Percentiles rank a stretch among this genome's conserved stretches.
Conservation (phyloP, 495 filamentous ascomycete species). For the Aspergillus taichungensis region DNA sequence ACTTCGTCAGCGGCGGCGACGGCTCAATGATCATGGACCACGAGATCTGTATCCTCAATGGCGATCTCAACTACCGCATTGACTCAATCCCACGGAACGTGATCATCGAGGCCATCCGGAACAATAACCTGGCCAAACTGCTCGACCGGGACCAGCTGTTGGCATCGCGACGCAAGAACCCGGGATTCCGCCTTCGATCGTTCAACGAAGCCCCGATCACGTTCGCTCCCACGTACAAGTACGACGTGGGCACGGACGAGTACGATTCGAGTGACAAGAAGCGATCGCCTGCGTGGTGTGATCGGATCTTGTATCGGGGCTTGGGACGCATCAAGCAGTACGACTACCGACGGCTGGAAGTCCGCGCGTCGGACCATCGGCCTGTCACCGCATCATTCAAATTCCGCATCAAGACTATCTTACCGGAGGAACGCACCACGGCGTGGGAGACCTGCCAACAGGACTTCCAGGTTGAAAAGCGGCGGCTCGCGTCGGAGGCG, state of each 20-base stretch:
- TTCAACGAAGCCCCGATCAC: conserved; percentile 82
- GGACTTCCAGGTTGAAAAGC: conserved; percentile 61
- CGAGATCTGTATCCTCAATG: conserved; percentile 91
- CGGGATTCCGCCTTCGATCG: conserved; percentile 74
- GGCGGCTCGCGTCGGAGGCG: conserved; percentile 52
- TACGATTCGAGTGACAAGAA: conserved; percentile 96
- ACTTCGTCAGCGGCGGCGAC: conserved; percentile 83
- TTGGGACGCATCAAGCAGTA: conserved; percentile 74
- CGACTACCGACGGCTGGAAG: conserved; percentile 82
- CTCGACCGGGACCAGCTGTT: conserved; percentile 91
- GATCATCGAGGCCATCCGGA: conserved; percentile 72
- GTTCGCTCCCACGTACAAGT: conserved; percentile 96
- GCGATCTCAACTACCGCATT: conserved; percentile 96
- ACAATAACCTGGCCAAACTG: conserved; percentile 78
- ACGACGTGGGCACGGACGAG: conserved; percentile 87
- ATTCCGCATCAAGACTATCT: conserved; percentile 72
- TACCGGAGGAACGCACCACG: conserved; percentile 49
- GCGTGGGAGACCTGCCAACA: conserved; percentile 64
- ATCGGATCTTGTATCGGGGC: conserved; percentile 81
- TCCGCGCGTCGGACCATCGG: conserved; percentile 82
- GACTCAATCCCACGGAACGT: conserved; percentile 92
- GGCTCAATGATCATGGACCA: conserved; percentile 95
- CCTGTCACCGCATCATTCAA: conserved; percentile 81
- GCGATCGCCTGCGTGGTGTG: conserved; percentile 94
- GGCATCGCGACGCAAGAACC: conserved; percentile 75